Evolutionary conservation across 352 stramenopile species (phyloP), one percentile per base, ranked within the genome.

Genomic region (Pythium plurisporium): DNA sequence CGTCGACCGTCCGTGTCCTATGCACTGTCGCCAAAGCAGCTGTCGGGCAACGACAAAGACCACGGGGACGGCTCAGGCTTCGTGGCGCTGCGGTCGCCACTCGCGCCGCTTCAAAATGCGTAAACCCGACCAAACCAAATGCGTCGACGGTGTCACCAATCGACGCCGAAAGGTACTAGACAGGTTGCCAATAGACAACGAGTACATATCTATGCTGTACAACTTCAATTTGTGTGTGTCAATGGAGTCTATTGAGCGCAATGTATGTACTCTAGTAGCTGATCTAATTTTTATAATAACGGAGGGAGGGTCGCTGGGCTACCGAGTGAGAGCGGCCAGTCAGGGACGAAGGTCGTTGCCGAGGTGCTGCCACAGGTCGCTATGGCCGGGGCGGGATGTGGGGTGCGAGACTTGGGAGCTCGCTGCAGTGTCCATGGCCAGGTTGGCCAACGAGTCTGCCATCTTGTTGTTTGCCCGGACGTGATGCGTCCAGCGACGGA

Each of bases 61-160:
- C 37, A n/a, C 34, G 11, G 5, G 33, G 27, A 57, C 9, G 49
- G 19, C 1, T 4, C 49, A 17, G 23, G 9, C 17, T 59, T 59
- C 25, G 41, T 52, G 19, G 40, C 52, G 19, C 23, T 59, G 41
- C 52, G 33, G 15, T 59, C 52, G 8, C 52, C 52, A 7, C 41
- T 52, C 30, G 41, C 40, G 22, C 52, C 52, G 20, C 20, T 59
- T 10, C 43, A 47, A 8, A 20, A 49, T 25, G 25, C 20, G 19
- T 49, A 31, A 37, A 15, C 4, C 38, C n/a, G n/a, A n/a, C n/a
- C n/a, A n/a, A n/a, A n/a, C n/a, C n/a, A n/a, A n/a, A n/a, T n/a
- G n/a, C n/a, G n/a, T n/a, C n/a, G n/a, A n/a, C n/a, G n/a, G n/a
- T n/a, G n/a, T n/a, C n/a, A n/a, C n/a, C n/a, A n/a, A n/a, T n/a